phyloP scores from a whole-genome alignment of 768 basidiomycete species.

The Tricholoma furcatifolium region DNA sequence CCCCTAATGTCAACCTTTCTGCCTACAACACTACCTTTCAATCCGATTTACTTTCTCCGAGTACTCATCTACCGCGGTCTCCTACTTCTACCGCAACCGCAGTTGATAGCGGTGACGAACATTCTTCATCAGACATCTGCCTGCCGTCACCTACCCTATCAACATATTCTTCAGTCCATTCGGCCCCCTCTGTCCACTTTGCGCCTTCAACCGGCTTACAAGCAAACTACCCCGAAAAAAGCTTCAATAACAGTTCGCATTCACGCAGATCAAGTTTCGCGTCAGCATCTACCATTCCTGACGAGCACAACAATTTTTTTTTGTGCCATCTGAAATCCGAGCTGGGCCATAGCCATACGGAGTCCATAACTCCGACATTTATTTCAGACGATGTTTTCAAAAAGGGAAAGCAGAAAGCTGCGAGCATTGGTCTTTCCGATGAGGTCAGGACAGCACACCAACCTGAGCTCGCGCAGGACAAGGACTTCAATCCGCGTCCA shows the following conservation, averaged over 20 bases:
- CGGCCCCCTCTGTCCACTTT: conserved; percentile 47
- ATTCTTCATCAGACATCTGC: conserved; percentile 25
- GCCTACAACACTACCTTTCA: no score
- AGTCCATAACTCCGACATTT: conserved; percentile 36
- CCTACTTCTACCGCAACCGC: conserved; percentile 26
- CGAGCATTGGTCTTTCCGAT: conserved; percentile 20
- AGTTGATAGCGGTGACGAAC: conserved; percentile 37
- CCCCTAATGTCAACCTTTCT: no score
- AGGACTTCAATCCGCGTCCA: conserved; percentile 56
- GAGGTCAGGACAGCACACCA: conserved; percentile 32
- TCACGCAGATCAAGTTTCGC: conserved; percentile 57
- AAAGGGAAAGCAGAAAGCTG: conserved; percentile 24
- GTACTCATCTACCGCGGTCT: conserved; percentile 23
- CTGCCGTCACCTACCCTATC: conserved; percentile 83
- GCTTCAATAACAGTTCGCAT: conserved; percentile 29
- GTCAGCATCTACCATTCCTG: conserved; percentile 52
- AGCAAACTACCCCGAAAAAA: conserved; percentile 68
- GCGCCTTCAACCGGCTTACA: conserved; percentile 54
- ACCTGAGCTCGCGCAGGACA: conserved; percentile 36
- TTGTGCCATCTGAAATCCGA: conserved; percentile 13
- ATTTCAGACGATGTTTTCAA: conserved; percentile 21
- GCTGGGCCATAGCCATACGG: conserved; percentile 37
- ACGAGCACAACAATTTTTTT: conserved; percentile 27
- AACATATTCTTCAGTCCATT: conserved; percentile 44
- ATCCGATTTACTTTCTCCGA: conserved; percentile 25